A percentile compares a stretch with the other conserved stretches of the same genome.
Evolutionary conservation across 441 rosid genomes (phyloP).

Genomic region (Omphalea diandra): DNA sequence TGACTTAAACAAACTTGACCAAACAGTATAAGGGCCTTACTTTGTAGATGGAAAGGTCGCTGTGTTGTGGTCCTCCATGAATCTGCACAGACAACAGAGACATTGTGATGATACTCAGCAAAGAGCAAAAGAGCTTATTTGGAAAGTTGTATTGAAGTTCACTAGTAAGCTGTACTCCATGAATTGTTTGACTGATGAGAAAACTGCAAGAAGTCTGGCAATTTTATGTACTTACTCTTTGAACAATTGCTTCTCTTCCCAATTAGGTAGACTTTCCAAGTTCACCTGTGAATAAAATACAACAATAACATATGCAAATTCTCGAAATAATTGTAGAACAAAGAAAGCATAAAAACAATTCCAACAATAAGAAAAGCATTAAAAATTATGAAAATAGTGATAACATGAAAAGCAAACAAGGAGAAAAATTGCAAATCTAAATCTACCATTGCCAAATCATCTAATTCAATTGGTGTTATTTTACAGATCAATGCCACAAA

Average conservation of each 20-base stretch:
- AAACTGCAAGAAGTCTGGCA: conserved; percentile 6
- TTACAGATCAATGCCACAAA: neutral
- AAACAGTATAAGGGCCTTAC: conserved; percentile 44
- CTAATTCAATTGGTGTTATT: too few relatives aligned
- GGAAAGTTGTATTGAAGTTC: neutral
- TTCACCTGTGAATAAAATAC: conserved; percentile 55
- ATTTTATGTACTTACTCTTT: conserved; percentile 52
- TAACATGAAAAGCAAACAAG: neutral
- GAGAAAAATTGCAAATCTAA: too few relatives aligned
- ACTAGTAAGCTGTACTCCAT: neutral
- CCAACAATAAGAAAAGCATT: neutral
- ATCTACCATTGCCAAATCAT: too few relatives aligned
- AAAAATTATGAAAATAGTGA: neutral
- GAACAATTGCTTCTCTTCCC: conserved; percentile 99
- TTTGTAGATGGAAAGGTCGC: conserved; percentile 95
- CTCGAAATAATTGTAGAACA: neutral
- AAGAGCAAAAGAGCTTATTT: neutral
- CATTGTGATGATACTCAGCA: conserved; percentile 8
- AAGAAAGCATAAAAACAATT: neutral
- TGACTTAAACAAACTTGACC: conserved; percentile 6
- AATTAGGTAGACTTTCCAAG: conserved; percentile 83
- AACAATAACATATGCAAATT: neutral
- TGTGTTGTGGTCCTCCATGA: conserved; percentile 97
- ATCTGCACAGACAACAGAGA: conserved; percentile 43
- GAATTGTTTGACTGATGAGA: neutral